Conservation (phyloP, 1,139 yeast genomes). For the Kluyveromyces sp. region DNA sequence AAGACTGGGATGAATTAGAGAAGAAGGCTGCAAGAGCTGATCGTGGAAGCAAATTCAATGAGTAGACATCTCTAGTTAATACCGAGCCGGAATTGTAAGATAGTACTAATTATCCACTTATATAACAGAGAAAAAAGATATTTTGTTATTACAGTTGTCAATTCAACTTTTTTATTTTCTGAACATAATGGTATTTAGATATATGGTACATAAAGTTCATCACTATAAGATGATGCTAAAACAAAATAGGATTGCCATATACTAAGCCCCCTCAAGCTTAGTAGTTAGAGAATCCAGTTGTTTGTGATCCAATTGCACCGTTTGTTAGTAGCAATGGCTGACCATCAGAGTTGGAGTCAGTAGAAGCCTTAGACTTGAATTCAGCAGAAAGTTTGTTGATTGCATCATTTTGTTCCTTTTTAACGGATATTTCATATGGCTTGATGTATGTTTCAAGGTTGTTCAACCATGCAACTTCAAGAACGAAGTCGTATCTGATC, state of each 20-base stretch:
- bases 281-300: constrained; percentile 15
- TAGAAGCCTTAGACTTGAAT: constrained; percentile 59
- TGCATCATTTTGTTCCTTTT: constrained; percentile 67
- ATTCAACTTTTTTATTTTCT: neutral
- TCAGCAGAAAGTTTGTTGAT: constrained; percentile 62
- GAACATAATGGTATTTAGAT: neutral
- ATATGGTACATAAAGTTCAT: constrained; percentile 3
- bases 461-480: constrained; percentile 88
- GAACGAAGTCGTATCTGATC: constrained; percentile 72
- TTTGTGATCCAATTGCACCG: constrained; percentile 29
- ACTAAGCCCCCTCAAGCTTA: constrained; percentile 5
- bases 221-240: neutral
- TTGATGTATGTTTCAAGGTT: constrained; percentile 72
- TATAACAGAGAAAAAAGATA: constrained; percentile 61
- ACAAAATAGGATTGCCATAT: neutral
- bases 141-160: constrained; percentile 4
- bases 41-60: constrained; percentile 28
- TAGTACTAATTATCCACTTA: constrained; percentile 48
- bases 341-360: constrained; percentile 45
- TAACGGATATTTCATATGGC: constrained; percentile 82
- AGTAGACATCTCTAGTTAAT: constrained; percentile 9
- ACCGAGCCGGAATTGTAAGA: constrained; percentile 22
- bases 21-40: constrained; percentile 50
- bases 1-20: constrained; percentile 71
- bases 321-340: constrained; percentile 63